Evolutionary conservation across 768 basidiomycete species (phyloP).

Genomic region (Auricularia cornea): DNA sequence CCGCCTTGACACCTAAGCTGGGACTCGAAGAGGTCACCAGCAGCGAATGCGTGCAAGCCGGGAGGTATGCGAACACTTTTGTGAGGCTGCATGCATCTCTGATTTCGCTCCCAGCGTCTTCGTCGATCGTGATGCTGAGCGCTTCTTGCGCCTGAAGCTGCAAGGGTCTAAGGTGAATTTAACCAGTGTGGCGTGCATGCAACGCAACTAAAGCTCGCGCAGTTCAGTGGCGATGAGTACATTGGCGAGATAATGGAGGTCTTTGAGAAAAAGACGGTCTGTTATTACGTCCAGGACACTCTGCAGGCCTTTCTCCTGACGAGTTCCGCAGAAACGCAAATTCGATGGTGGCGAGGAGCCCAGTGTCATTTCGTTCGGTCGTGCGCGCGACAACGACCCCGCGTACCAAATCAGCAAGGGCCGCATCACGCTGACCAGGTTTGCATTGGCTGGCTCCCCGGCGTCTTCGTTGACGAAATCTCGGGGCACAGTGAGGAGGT

Average conservation of each 20-base stretch:
- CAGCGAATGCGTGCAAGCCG: not conserved
- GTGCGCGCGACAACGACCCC: slow-evolving; percentile 6
- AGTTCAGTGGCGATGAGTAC: slow-evolving; percentile 2
- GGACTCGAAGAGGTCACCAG: not conserved
- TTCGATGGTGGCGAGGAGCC: slow-evolving; percentile 4
- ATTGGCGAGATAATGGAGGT: slow-evolving; percentile 2
- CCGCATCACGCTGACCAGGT: not conserved
- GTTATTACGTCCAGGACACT: not conserved
- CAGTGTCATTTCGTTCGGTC: slow-evolving; percentile 3
- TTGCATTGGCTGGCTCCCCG: too few species aligned
- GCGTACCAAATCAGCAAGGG: slow-evolving; percentile 4
- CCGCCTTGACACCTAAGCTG: not conserved
- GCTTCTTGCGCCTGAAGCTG: not conserved
- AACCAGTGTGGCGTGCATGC: not conserved
- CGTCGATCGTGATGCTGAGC: not conserved
- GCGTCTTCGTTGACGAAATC: not conserved
- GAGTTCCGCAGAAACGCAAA: not conserved
- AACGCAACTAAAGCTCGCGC: not conserved
- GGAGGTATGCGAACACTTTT: not conserved
- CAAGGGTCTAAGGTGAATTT: not conserved
- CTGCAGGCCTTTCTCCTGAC: not conserved
- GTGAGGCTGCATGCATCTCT: not conserved
- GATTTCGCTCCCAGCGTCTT: not conserved
- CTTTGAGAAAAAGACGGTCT: slow-evolving; percentile 4
- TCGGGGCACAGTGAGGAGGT: not conserved